These are phyloP conservation scores for Pichia sp. DNA, from an alignment of 1,139 yeast genomes.

Conservation along the genomic window DNA sequence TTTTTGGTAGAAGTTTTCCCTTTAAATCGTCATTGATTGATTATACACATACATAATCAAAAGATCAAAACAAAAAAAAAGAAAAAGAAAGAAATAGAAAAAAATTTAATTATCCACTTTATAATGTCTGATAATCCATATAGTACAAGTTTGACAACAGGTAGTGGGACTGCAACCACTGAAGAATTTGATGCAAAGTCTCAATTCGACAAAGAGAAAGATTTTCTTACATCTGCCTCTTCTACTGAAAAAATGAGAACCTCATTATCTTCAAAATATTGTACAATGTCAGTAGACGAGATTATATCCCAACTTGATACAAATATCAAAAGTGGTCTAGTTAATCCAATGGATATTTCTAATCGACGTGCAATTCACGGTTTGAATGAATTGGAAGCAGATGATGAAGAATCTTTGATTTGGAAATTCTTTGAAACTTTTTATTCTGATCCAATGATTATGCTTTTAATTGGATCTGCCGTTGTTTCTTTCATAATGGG, in stretches of 20 bases:
- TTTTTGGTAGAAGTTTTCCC: no score
- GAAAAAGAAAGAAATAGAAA: not conserved
- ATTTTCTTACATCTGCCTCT: slow-evolving; percentile 14
- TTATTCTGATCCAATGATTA: slow-evolving; percentile 82
- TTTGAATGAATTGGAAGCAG: slow-evolving; percentile 60
- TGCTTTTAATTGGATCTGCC: slow-evolving; percentile 84
- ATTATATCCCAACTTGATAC: slow-evolving; percentile 59
- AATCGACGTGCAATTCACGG: slow-evolving; percentile 75
- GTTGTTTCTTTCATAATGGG: slow-evolving; percentile 82
- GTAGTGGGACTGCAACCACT: slow-evolving; percentile 9
- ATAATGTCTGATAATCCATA: slow-evolving; percentile 22
- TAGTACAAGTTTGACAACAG: slow-evolving; percentile 7
- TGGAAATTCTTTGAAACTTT: slow-evolving; percentile 72
- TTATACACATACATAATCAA: not conserved
- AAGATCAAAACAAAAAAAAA: not conserved
- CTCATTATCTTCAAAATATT: slow-evolving; percentile 45
- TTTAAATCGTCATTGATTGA: no score
- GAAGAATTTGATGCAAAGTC: slow-evolving; percentile 12
- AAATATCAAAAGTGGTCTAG: slow-evolving; percentile 51
- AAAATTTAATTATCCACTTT: not conserved
- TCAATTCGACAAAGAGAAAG: slow-evolving; percentile 13
- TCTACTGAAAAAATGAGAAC: slow-evolving; percentile 19
- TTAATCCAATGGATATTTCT: slow-evolving; percentile 60
- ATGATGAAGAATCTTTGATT: slow-evolving; percentile 68
- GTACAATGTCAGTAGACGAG: slow-evolving; percentile 55